These are phyloP conservation scores for Russula ochroleuca DNA, from an alignment of 768 basidiomycete species.

Conservation along the genomic window DNA sequence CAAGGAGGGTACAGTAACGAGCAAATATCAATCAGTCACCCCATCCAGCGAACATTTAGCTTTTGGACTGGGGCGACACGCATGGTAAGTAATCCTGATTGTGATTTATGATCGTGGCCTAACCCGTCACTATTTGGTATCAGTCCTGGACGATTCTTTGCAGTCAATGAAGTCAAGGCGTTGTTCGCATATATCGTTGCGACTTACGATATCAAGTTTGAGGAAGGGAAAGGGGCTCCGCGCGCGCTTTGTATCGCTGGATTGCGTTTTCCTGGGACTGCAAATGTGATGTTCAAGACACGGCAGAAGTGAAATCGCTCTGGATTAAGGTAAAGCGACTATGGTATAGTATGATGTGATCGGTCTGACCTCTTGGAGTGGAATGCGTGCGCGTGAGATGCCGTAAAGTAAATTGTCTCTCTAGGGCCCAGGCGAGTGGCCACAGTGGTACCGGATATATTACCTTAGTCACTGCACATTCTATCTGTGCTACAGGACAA, in stretches of 20 bases:
- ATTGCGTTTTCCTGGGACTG: background rate
- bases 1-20: conserved; percentile 15
- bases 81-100: background rate
- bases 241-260: background rate
- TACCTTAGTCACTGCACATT: too few relatives aligned
- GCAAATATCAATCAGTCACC: background rate
- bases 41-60: background rate
- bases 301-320: background rate
- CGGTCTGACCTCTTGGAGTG: too few relatives aligned
- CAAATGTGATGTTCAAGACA: too few relatives aligned
- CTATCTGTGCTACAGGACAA: too few relatives aligned
- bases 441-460: too few relatives aligned
- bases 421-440: too few relatives aligned
- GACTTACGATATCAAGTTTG: background rate
- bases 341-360: too few relatives aligned
- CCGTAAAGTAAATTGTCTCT: too few relatives aligned
- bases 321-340: too few relatives aligned
- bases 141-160: conserved; percentile 3
- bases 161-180: background rate
- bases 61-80: too few relatives aligned
- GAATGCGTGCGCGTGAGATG: too few relatives aligned
- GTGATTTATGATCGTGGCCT: background rate
- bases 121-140: too few relatives aligned
- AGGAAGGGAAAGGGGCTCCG: background rate
- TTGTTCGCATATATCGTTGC: background rate